Evolutionary conservation across 768 basidiomycete genomes (phyloP).

Genomic region (Leucocoprinus leucothites): DNA sequence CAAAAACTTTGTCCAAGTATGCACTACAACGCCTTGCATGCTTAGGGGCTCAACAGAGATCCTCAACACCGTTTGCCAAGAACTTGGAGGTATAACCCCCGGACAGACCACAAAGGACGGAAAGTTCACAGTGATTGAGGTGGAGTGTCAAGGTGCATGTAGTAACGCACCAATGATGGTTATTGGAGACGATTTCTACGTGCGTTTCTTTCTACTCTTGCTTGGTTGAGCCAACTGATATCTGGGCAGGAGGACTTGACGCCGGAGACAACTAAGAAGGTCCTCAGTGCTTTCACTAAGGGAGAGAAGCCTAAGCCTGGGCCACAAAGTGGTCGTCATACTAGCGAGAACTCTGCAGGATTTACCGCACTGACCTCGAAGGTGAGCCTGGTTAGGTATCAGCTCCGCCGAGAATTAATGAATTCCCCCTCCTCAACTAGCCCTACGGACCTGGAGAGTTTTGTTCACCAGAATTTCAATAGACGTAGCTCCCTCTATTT

Average conservation of each 20-base stretch:
- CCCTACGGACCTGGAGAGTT: constrained; percentile 93
- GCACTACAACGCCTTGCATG: constrained; percentile 99
- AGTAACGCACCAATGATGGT: constrained; percentile 98
- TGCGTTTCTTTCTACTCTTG: constrained; percentile 32
- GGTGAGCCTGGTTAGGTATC: constrained; percentile 36
- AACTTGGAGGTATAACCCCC: constrained; percentile 80
- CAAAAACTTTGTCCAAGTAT: constrained; percentile 93
- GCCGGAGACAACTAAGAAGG: constrained; percentile 67
- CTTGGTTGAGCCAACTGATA: constrained; percentile 11
- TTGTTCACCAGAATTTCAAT: constrained; percentile 80
- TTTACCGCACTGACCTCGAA: constrained; percentile 76
- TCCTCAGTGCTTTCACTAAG: constrained; percentile 75
- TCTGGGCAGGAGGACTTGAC: constrained; percentile 76
- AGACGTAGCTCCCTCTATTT: constrained; percentile 6
- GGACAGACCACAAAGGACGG: constrained; percentile 94
- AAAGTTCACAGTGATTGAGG: constrained; percentile 96
- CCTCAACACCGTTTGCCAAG: constrained; percentile 75
- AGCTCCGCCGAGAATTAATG: background rate
- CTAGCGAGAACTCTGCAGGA: constrained; percentile 92
- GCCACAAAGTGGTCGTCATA: constrained; percentile 82
- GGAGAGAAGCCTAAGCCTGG: constrained; percentile 92
- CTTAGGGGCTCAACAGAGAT: constrained; percentile 89
- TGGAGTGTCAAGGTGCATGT: constrained; percentile 98
- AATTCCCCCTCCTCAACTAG: constrained; percentile 34
- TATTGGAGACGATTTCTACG: constrained; percentile 95